Evolutionary conservation across 768 basidiomycete species (phyloP).

Genomic region (Mrakia blollopis): DNA sequence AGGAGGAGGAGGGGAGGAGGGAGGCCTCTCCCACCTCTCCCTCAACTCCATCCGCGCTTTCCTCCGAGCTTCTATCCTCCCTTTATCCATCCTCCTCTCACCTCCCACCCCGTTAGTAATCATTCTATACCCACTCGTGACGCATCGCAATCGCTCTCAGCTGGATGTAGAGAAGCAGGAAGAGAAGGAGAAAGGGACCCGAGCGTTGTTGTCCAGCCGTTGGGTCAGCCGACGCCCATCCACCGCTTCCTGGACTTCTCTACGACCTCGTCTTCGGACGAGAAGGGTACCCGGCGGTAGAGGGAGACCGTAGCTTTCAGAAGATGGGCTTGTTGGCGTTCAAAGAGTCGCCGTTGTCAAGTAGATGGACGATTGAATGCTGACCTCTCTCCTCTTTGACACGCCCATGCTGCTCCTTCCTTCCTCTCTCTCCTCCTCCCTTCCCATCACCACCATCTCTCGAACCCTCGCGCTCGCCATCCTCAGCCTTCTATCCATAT

Average conservation of each 20-base stretch:
- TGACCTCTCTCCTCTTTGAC: neutral
- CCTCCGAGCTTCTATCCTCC: too few species aligned
- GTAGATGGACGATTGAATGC: too few species aligned
- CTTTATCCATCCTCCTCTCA: neutral
- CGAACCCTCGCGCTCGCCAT: neutral
- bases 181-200: neutral
- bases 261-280: neutral
- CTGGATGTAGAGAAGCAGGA: neutral
- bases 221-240: neutral
- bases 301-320: neutral
- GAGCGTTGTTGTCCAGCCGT: neutral
- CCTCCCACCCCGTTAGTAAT: neutral
- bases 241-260: neutral
- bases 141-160: neutral
- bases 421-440: neutral
- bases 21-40: neutral
- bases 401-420: conserved; percentile 1
- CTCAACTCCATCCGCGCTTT: neutral
- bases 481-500: conserved; percentile 46
- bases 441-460: neutral
- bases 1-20: neutral
- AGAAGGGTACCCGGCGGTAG: neutral
- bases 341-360: neutral
- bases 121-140: neutral
- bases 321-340: neutral